A percentile compares a stretch with the other conserved stretches of the same genome.
These are phyloP conservation scores for Cucumis variabilis DNA, from an alignment of 331 rosid genomes.

Conservation along the genomic window DNA sequence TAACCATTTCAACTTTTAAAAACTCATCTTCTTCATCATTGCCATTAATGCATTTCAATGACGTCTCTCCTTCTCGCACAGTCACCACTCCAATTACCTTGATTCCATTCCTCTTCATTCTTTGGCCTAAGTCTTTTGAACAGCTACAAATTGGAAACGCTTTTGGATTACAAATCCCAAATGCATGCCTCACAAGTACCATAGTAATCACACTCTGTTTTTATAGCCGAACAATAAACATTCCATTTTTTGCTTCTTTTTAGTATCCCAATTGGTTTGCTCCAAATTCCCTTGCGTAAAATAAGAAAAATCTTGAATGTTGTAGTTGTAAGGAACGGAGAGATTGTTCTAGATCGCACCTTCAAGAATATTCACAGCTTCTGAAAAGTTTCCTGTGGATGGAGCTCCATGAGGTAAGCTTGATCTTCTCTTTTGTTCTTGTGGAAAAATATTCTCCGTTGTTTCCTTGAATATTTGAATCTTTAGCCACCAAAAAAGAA, in stretches of 20 bases:
- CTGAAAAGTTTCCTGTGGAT: too few relatives aligned
- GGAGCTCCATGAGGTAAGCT: too few relatives aligned
- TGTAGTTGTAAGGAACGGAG: background rate
- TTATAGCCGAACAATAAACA: background rate
- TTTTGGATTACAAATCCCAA: background rate
- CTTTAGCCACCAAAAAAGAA: too few relatives aligned
- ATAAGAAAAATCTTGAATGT: background rate
- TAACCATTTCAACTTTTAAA: slow-evolving; percentile 2
- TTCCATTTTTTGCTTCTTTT: background rate
- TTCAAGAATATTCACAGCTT: too few relatives aligned
- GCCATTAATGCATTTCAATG: background rate
- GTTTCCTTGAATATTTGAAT: too few relatives aligned
- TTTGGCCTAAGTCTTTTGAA: slow-evolving; percentile 1
- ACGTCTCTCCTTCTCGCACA: background rate
- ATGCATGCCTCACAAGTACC: slow-evolving; percentile 10
- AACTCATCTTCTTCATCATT: background rate
- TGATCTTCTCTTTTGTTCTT: too few relatives aligned
- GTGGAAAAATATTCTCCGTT: too few relatives aligned
- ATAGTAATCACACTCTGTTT: slow-evolving; percentile 15
- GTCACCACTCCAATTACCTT: background rate
- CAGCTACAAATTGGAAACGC: background rate
- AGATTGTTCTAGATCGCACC: too few relatives aligned
- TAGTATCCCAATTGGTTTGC: background rate
- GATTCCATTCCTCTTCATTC: slow-evolving; percentile 11
- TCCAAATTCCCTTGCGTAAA: background rate